Evolutionary conservation across 2,329 filamentous ascomycete species (phyloP).

Genomic region (Fusarium camptoceras): DNA sequence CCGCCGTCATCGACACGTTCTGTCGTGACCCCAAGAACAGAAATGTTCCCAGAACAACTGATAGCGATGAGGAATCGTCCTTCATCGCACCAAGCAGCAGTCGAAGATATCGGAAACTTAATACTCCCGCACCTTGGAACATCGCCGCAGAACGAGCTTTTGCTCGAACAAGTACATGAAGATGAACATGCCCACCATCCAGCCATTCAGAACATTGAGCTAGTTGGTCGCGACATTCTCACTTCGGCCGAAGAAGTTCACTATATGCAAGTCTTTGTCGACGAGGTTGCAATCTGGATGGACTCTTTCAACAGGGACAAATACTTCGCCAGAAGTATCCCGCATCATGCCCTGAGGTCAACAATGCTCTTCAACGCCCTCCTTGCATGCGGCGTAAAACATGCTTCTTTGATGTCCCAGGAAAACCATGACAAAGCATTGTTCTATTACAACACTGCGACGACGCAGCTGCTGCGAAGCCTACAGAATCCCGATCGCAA

Average conservation of each 20-base stretch:
- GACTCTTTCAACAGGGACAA: conserved; percentile 88
- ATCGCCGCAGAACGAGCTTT: conserved; percentile 30
- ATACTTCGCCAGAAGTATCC: conserved; percentile 87
- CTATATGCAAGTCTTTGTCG: conserved; percentile 93
- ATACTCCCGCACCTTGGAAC: conserved; percentile 50
- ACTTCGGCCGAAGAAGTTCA: conserved; percentile 80
- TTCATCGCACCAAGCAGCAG: conserved; percentile 46
- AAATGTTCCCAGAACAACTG: conserved; percentile 23
- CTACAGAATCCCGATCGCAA: conserved; percentile 88
- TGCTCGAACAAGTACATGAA: conserved; percentile 8
- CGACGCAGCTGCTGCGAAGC: conserved; percentile 78
- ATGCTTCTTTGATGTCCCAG: conserved; percentile 77
- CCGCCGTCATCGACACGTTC: conserved; percentile 41
- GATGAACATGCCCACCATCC: conserved; percentile 7
- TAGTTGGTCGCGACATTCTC: conserved; percentile 68
- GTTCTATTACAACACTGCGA: conserved; percentile 88
- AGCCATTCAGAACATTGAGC: background rate
- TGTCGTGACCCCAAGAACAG: conserved; percentile 26
- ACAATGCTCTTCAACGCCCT: conserved; percentile 92
- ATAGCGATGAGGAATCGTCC: conserved; percentile 22
- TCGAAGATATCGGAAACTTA: conserved; percentile 55
- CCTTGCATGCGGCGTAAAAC: conserved; percentile 87
- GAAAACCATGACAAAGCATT: conserved; percentile 82
- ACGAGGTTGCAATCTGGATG: conserved; percentile 94
- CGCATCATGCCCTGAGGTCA: conserved; percentile 82